These are phyloP conservation scores for Agroathelia rolfsii DNA, from an alignment of 1,284 basidiomycete species.

Conservation along the genomic window DNA sequence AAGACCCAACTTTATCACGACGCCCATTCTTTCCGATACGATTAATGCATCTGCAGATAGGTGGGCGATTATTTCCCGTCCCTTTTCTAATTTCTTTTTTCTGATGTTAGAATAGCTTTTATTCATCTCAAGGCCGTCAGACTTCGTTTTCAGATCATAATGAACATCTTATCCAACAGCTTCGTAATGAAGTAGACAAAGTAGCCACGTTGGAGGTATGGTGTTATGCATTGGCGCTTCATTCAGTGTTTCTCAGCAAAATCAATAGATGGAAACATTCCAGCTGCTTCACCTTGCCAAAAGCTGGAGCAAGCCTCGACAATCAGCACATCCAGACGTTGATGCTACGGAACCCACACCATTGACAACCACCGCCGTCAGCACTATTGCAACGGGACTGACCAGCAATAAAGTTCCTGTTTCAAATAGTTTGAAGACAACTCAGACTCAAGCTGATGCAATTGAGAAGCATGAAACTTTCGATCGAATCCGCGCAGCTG, in stretches of 20 bases:
- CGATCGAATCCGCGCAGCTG: slow-evolving; percentile 68
- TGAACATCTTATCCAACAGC: slow-evolving; percentile 46
- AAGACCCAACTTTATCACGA: slow-evolving; percentile 28
- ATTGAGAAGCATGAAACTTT: slow-evolving; percentile 26
- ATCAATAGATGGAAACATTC: slow-evolving; percentile 69
- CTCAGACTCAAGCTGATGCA: slow-evolving; percentile 15
- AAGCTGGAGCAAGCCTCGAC: slow-evolving; percentile 37
- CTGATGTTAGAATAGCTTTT: slow-evolving; percentile 44
- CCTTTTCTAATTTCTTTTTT: slow-evolving; percentile 6
- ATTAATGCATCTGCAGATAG: slow-evolving; percentile 73
- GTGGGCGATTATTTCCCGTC: slow-evolving; percentile 23
- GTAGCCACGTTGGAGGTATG: slow-evolving; percentile 61
- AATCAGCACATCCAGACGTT: slow-evolving; percentile 11
- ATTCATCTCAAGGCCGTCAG: slow-evolving; percentile 75
- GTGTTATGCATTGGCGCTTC: slow-evolving; percentile 4
- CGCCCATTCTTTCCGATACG: slow-evolving; percentile 33
- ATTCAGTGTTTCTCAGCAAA: slow-evolving; percentile 4
- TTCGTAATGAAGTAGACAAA: slow-evolving; percentile 38
- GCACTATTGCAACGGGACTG: slow-evolving; percentile 19
- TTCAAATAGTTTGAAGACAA: slow-evolving; percentile 17
- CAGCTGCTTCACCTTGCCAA: slow-evolving; percentile 66
- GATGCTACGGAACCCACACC: slow-evolving; percentile 23
- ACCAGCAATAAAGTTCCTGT: slow-evolving; percentile 22
- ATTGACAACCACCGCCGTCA: slow-evolving; percentile 33
- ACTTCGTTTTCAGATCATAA: slow-evolving; percentile 77